Base-by-base conservation (phyloP, 139 green algal genomes). In the Diplosphaera chodatii region DNA sequence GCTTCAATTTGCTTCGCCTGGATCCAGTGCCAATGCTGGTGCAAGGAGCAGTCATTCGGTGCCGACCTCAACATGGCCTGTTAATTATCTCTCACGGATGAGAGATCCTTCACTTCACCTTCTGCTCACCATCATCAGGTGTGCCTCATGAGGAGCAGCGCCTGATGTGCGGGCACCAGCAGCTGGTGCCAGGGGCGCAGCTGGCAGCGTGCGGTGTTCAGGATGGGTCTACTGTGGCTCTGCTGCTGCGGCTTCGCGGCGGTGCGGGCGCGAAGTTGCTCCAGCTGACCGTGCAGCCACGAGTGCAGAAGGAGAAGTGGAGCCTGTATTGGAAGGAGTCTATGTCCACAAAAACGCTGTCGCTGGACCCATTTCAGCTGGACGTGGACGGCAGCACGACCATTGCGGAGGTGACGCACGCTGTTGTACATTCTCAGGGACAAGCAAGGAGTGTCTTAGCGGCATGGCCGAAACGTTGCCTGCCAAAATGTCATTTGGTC, bases 311-410 rank as follows among this genome's bases (percentile, higher is more conserved):
- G 20, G 87, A 94, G 71, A 84, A 79, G 27, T 96, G 87, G 88
- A 84, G 67, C 20, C 78, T 96, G 40, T 96, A 96, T 73, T 96
- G 90, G 90, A 94, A 93, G 74, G 86, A 90, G 40, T 74, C 70
- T 29, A 90, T 94, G 80, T 69, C 64, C 21, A 93, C 90, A 0
- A 82, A 84, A 55, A 59, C 48, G 18, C 13, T 59, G 16, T 23
- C 13, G 48, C 48, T 59, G 10, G 48, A 21, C 48, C 48, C 48
- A 4, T 10, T 59, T 10, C 48, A 23, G 18, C 48, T 59, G 48
- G 3, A 21, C 16, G 16, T 59, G 48, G 18, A 23, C 16, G 18
- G 3, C 48, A 59, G 48, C 48, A 59, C 48, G 13, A 59, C 48
- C 48, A 59, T 59, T 25, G 48, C 48, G 3, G 48, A 59, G 48